Base-by-base conservation (phyloP, 805 yeast species). In the Pichia membranifaciens region DNA sequence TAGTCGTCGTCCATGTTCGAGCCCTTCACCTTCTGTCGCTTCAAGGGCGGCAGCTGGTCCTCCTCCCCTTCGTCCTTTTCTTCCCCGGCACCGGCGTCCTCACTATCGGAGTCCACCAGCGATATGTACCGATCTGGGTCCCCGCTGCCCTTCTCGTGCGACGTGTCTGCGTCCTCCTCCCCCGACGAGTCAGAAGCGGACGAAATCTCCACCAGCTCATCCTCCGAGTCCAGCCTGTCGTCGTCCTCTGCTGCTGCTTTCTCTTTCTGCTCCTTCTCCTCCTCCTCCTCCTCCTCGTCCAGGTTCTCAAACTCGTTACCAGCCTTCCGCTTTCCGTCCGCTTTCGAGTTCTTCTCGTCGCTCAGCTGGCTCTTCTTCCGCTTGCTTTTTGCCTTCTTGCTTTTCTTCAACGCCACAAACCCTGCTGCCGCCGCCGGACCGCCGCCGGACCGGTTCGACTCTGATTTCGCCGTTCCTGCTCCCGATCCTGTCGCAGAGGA, bases 1-100 rank as follows among this genome's bases (percentile, higher is more conserved):
- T 73, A 79, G 48, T 79, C 83, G 43, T 67, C 69, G 49, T 76
- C 74, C 34, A 68, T 66, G 2, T 74, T 57, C 4, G 75, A 58
- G 35, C 67, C 75, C 49, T 74, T 72, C 3, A 31, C 32, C 38
- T 47, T 44, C 22, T 32, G 43, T 5, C 35, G 44, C 13, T 38
- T 52, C 20, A 43, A 38, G 3, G 52, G 49, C 16, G 52, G 52
- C 7, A 23, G 35, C 5, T 28, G 25, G 10, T 9, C 36, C 16
- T 46, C 25, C 7, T 43, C 32, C 18, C 25, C 33, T 9, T 38
- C 43, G 28, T 41, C 48, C 18, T 23, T 18, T 12, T 12, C 31
- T 42, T 15, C 22, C 15, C 33, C 33, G 10, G 15, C 23, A n/a
- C 20, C 33, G 8, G 39, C 43, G 28, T 41, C 48, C 18, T 23